Base-by-base conservation (phyloP, 1,284 basidiomycete genomes). In the Leccinum variabile region DNA sequence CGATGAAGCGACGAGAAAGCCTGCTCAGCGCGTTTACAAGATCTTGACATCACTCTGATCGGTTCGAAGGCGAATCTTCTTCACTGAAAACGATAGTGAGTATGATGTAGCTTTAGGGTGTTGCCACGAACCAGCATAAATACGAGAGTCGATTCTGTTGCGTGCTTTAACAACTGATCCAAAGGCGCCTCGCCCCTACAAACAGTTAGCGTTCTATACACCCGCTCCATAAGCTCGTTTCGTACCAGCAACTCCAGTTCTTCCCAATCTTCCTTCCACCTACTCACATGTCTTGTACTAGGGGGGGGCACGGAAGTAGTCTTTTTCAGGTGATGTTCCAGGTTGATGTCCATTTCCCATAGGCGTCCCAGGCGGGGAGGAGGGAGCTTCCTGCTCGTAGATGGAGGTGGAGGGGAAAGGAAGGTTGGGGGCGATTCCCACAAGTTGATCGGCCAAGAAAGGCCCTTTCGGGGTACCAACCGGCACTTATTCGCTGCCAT, bases 151-250 rank as follows among this genome's bases (percentile, higher is more conserved):
- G 37, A 92, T 84, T 77, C 88, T 92, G 72, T 98, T 96, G 59
- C 89, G 82, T 1, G 95, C 95, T 75, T 98, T 98, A 53, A 97
- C 94, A 0, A 98, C 96, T 25, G 92, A 91, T 0, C 95, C 95
- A 73, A 96, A 98, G 0, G 91, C 95, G 1, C 95, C 95, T 72
- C 91, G 92, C 1, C 96, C 95, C 90, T 93, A 65, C 18, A 64
- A 13, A 37, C 49, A 3, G 6, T 67, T n/a, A 41, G 28, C 0
- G 6, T 16, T 28, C 10, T 44, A 46, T 7, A 10, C 41, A 54
- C 37, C 28, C 6, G 22, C 6, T 11, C 6, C 3, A 30, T 5
- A 57, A 35, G 32, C 30, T 6, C 14, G 49, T 28, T 8, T 72
- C 82, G 16, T 65, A 90, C 90, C 67, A 92, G 70, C 30, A 92